Percentiles rank a stretch among this genome's conserved stretches.
phyloP scores from a whole-genome alignment of 805 yeast species.

The Lipomyces sp. region DNA sequence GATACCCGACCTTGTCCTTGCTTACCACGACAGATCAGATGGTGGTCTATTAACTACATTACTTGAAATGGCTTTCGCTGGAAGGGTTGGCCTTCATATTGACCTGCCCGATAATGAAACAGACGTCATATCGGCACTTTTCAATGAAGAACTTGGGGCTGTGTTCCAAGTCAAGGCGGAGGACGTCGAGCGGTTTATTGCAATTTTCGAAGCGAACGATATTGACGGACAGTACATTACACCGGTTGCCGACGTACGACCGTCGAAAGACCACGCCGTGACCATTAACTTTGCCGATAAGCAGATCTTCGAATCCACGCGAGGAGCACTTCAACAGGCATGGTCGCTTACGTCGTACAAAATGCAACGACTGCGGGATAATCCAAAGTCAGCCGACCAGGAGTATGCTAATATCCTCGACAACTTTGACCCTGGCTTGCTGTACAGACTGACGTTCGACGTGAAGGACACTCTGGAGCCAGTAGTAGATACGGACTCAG shows the following conservation, averaged over 20 bases:
- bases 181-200: conserved; percentile 60
- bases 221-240: conserved; percentile 60
- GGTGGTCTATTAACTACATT: conserved; percentile 91
- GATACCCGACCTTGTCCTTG: conserved; percentile 62
- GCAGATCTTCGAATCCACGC: conserved; percentile 28
- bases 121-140: conserved; percentile 61
- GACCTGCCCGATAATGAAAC: conserved; percentile 44
- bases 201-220: conserved; percentile 62
- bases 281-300: conserved; percentile 27
- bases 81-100: conserved; percentile 80
- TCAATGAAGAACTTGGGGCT: conserved; percentile 94
- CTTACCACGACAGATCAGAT: conserved; percentile 95
- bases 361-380: conserved; percentile 90
- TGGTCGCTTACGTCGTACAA: conserved; percentile 91
- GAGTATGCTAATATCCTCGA: conserved; percentile 78
- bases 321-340: conserved; percentile 58
- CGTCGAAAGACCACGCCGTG: conserved; percentile 52
- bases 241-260: conserved; percentile 66
- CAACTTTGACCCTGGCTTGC: conserved; percentile 86
- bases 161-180: conserved; percentile 79
- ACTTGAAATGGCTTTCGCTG: conserved; percentile 96
- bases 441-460: conserved; percentile 74
- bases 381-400: conserved; percentile 87
- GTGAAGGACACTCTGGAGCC: conserved; percentile 33
- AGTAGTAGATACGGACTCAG: conserved; percentile 3